These are phyloP conservation scores for Phytophthora lateralis DNA, from an alignment of 352 stramenopile genomes.

Conservation along the genomic window DNA sequence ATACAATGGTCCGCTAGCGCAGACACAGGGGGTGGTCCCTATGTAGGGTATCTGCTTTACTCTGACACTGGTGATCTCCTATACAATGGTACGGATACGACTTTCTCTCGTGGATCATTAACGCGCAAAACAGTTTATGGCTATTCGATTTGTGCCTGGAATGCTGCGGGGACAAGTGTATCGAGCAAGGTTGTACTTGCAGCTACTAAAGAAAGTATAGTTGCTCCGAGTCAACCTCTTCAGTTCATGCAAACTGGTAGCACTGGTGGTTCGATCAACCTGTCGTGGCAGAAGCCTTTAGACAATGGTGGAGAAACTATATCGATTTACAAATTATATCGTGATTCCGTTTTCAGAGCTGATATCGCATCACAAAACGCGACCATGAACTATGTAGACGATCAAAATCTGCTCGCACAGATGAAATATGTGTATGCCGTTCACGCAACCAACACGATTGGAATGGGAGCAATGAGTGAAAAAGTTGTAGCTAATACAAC, in stretches of 20 bases:
- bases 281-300: slow-evolving; percentile 46
- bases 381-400: slow-evolving; percentile 31
- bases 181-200: slow-evolving; percentile 21
- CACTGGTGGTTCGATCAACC: slow-evolving; percentile 48
- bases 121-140: slow-evolving; percentile 47
- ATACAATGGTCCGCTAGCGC: slow-evolving; percentile 46
- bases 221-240: slow-evolving; percentile 38
- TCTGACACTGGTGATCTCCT: slow-evolving; percentile 33
- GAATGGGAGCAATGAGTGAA: slow-evolving; percentile 34
- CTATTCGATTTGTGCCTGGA: slow-evolving; percentile 50
- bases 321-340: slow-evolving; percentile 49
- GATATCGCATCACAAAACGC: slow-evolving; percentile 6
- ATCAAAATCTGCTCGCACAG: slow-evolving; percentile 31
- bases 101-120: slow-evolving; percentile 42
- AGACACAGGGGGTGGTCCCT: slow-evolving; percentile 43
- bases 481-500: slow-evolving; percentile 31
- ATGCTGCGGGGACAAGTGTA: slow-evolving; percentile 45
- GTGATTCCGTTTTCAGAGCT: slow-evolving; percentile 28
- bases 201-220: slow-evolving; percentile 27
- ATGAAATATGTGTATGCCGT: slow-evolving; percentile 51
- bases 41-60: slow-evolving; percentile 45
- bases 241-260: slow-evolving; percentile 12
- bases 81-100: slow-evolving; percentile 49
- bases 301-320: slow-evolving; percentile 50
- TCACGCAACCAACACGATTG: slow-evolving; percentile 45